Base-by-base conservation (phyloP, 345 rosid genomes). In the Rhizophora mangle region DNA sequence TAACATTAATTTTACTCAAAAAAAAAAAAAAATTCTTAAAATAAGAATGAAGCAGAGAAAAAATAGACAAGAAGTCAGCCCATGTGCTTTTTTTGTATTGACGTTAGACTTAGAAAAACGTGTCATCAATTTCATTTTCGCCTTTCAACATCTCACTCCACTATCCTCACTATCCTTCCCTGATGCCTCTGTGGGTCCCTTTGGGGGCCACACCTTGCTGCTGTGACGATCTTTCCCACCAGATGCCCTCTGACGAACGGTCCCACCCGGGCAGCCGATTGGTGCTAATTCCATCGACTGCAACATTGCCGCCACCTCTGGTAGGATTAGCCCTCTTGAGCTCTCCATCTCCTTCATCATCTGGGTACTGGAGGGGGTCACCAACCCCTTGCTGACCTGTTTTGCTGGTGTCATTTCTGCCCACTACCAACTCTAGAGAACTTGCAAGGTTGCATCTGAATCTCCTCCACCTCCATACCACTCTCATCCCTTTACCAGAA, bases 191-290 rank as follows among this genome's bases (percentile, higher is more conserved):
- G 97, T 80, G 24, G 85, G 77, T 19, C 99, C 99, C 72, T 92
- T 92, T 0, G 99, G 90, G 24, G 99, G 92, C 88, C 83, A 90
- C 0, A 95, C 98, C 81, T 95, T 95, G 83, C 99, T 95, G 82
- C n/a, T n/a, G 1, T 92, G 99, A 62, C 99, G 84, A 78, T 95
- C 99, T 81, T 95, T 95, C 3, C 99, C 99, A 47, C 99, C 98
- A 2, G 99, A 87, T 37, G 99, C 96, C 68, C 98, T 76, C 68
- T 0, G 97, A 91, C 0, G 93, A 86, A 32, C 84, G 85, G 78
- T 70, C 93, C 92, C 92, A 90, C 63, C 87, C 85, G 8, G 87
- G 81, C 31, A 83, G 80, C 22, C 78, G 68, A 76, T 82, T 82
- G 60, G 70, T 68, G 34, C 68, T 75, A 55, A 51, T 63, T 24